Conservation (phyloP, 2,329 filamentous ascomycete species). For the Beauveria sp. region DNA sequence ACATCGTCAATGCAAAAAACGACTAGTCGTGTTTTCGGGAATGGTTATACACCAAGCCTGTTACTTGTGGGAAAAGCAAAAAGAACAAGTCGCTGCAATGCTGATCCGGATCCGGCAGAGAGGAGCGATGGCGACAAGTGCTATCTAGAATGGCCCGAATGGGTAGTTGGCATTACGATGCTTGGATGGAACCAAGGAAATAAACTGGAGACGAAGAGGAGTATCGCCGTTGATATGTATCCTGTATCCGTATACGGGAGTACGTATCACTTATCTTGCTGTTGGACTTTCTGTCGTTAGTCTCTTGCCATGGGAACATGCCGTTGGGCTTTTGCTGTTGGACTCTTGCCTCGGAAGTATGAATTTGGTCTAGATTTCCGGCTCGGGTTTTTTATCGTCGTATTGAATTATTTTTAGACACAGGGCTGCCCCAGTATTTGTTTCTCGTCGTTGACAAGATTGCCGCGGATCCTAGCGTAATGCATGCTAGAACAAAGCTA, state of each 20-base stretch:
- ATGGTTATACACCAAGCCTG: no score
- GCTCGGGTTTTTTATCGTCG: neutral
- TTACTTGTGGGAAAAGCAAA: no score
- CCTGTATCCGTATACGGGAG: no score
- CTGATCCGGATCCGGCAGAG: no score
- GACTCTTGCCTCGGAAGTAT: neutral
- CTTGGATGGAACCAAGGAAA: neutral
- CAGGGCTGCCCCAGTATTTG: neutral
- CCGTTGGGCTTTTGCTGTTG: neutral
- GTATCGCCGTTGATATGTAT: neutral
- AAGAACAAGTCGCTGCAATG: no score
- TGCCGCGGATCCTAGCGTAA: neutral
- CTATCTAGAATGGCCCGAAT: no score
- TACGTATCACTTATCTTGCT: no score
- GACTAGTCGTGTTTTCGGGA: no score
- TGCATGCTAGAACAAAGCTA: no score
- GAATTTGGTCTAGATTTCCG: neutral
- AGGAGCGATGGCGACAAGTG: no score
- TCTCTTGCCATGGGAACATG: no score
- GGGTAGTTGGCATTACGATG: no score
- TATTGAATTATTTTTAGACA: constrained; percentile 4
- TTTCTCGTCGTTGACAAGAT: neutral
- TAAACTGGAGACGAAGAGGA: neutral
- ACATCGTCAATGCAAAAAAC: neutral
- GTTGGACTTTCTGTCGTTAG: neutral